Base-by-base conservation (phyloP, 768 basidiomycete species). In the Leccinellum luteum region DNA sequence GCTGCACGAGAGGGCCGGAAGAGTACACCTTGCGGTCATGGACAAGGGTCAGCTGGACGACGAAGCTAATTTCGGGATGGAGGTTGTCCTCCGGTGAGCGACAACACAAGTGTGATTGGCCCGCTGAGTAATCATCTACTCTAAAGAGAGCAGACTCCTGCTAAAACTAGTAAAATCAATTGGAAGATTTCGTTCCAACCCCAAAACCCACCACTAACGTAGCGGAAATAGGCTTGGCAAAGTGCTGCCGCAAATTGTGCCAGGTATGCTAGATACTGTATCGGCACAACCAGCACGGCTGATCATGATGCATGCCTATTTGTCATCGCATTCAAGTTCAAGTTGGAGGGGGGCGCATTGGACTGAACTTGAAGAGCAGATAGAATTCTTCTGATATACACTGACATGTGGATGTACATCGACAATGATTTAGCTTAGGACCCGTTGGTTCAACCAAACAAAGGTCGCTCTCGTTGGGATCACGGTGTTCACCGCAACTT, bases 11-110 rank as follows among this genome's bases (percentile, higher is more conserved):
- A 14, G 89, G 90, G 10, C 92, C 92, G 6, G 90, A 92, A 74
- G 86, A 92, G 73, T 94, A 94, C 6, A 94, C 79, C 67, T 94
- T 94, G 76, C 87, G 89, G 0, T 86, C 84, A 66, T 93, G 92
- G 13, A 87, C 85, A 43, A 84, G 75, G 23, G 85, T 88, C 51
- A 93, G 77, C 55, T 82, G 81, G 28, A 93, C 86, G 54, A 91
- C 82, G 3, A 89, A 91, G 48, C 87, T 84, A 53, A 93, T 92
- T 74, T 93, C 91, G 9, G 89, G 86, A 70, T 93, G 91, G n/a
- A 92, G 61, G 51, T 19, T 62, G 69, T 15, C 51, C 57, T 6
- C 34, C 60, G 1, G 59, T 51, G 6, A 64, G 51, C 0, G 70
- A 72, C n/a, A n/a, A n/a, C n/a, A n/a, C n/a, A n/a, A n/a, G n/a